Evolutionary conservation across 169 alveolate species (phyloP).

Genomic region (Eimeria mitis): DNA sequence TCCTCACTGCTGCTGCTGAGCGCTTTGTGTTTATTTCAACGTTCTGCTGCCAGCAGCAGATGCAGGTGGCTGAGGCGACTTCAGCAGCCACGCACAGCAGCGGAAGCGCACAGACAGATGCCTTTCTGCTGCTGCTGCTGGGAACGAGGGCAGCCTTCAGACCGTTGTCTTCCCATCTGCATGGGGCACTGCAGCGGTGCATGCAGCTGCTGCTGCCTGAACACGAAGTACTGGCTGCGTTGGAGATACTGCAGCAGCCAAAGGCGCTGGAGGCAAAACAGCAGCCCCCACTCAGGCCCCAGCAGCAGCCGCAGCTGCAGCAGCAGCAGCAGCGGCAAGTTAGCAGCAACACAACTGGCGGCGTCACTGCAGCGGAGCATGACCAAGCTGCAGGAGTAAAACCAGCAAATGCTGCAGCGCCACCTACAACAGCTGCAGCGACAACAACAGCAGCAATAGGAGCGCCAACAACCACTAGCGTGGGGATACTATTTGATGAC

Average conservation of each 20-base stretch:
- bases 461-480: neutral
- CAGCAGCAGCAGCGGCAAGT: neutral
- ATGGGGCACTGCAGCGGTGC: conserved; percentile 39
- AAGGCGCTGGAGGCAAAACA: neutral
- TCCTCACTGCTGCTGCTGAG: neutral
- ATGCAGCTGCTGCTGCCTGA: conserved; percentile 42
- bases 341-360: neutral
- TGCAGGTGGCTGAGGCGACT: neutral
- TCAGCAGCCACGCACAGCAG: neutral
- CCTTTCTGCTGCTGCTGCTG: conserved; percentile 26
- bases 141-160: conserved; percentile 19
- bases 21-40: no score
- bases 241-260: neutral
- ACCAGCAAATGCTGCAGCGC: neutral
- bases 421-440: conserved; percentile 2
- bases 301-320: neutral
- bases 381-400: neutral
- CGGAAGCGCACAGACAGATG: neutral
- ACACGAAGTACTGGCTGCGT: neutral
- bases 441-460: neutral
- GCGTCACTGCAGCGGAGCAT: neutral
- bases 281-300: neutral
- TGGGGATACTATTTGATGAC: neutral
- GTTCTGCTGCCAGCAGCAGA: neutral
- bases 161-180: neutral